Percentiles rank a stretch among this genome's conserved stretches.
Evolutionary conservation across 73 alveolate species (phyloP).

Genomic region (Blepharisma stoltei): DNA sequence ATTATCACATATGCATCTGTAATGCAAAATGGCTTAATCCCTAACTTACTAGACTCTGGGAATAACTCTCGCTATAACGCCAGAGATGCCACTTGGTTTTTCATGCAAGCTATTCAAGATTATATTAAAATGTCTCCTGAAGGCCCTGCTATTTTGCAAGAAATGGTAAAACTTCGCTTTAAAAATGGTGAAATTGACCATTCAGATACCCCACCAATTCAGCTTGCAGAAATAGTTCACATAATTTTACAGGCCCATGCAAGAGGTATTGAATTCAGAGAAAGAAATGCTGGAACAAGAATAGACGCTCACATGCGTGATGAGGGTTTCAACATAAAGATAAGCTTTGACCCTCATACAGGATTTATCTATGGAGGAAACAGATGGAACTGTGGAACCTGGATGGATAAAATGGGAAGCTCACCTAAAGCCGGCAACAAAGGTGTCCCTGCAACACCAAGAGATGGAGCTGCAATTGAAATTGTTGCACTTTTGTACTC

Average conservation of each 20-base stretch:
- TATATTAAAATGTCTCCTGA: constrained; percentile 16
- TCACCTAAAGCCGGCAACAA: constrained; percentile 82
- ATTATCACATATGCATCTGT: constrained; percentile 85
- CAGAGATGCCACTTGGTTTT: constrained; percentile 97
- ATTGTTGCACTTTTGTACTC: constrained; percentile 79
- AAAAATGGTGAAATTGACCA: neutral
- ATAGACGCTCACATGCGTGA: constrained; percentile 87
- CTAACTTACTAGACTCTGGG: constrained; percentile 83
- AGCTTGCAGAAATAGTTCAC: constrained; percentile 33
- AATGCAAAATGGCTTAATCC: constrained; percentile 95
- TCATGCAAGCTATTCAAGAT: neutral
- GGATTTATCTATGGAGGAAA: constrained; percentile 97
- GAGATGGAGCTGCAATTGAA: constrained; percentile 99
- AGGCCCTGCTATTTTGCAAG: neutral
- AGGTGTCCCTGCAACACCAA: constrained; percentile 95
- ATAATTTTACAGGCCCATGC: constrained; percentile 52
- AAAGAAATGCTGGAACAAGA: constrained; percentile 96
- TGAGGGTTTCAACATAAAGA: constrained; percentile 93
- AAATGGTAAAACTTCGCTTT: neutral
- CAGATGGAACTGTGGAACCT: constrained; percentile 92
- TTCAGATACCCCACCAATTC: neutral
- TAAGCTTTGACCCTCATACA: constrained; percentile 73
- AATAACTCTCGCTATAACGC: constrained; percentile 91
- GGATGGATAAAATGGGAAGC: constrained; percentile 99
- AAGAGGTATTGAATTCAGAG: constrained; percentile 82